phyloP scores from a whole-genome alignment of 192 early-diverging fungal species.

The Backusella liffmaniae region DNA sequence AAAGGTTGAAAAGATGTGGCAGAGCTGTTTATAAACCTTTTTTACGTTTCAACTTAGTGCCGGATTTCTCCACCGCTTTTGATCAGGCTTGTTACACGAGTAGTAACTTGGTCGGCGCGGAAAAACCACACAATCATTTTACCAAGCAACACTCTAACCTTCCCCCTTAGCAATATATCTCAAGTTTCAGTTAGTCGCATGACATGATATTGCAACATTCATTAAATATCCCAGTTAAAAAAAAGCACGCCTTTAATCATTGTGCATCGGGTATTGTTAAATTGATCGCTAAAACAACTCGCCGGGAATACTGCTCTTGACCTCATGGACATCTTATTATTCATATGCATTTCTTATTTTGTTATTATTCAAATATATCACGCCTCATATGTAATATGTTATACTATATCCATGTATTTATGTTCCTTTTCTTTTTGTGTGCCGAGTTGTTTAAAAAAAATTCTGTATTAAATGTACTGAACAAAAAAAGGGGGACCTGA shows the following conservation, averaged over 20 bases:
- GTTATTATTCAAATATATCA: not conserved
- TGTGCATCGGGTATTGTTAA: slow-evolving; percentile 12
- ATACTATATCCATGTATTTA: not conserved
- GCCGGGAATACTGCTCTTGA: not conserved
- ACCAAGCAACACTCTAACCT: slow-evolving; percentile 3
- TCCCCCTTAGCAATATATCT: not conserved
- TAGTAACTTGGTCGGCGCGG: not conserved
- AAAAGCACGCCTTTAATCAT: not conserved
- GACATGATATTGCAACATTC: not conserved
- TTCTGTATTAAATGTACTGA: not conserved
- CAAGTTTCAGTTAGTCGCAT: not conserved
- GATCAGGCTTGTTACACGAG: not conserved
- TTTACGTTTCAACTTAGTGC: slow-evolving; percentile 3
- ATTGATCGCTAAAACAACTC: not conserved
- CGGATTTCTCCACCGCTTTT: not conserved
- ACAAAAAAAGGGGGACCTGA: not conserved
- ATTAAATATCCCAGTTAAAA: not conserved
- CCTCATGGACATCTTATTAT: not conserved
- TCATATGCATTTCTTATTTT: slow-evolving; percentile 5
- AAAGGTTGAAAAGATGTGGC: not conserved
- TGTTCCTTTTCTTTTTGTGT: not conserved
- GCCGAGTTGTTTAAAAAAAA: not conserved
- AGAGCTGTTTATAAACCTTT: slow-evolving; percentile 5
- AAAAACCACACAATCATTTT: not conserved
- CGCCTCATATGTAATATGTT: no score